Conservation (phyloP, 345 rosid species). For the Bruguiera parviflora region DNA sequence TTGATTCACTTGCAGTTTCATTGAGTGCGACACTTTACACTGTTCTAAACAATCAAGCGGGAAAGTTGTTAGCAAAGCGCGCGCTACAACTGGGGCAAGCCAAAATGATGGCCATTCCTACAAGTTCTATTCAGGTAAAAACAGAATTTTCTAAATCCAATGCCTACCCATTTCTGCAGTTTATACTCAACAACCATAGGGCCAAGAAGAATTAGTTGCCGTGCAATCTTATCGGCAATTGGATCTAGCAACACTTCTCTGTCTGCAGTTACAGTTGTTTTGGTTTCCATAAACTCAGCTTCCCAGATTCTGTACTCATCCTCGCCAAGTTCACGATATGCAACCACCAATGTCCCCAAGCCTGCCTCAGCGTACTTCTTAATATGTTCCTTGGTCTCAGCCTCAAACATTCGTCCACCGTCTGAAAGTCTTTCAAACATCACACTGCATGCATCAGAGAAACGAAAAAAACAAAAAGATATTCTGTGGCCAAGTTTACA, state of each 20-base stretch:
- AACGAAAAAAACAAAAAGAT: neutral
- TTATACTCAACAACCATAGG: slow-evolving; percentile 94
- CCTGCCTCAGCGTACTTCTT: slow-evolving; percentile 66
- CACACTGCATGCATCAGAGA: slow-evolving; percentile 45
- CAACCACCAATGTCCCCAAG: slow-evolving; percentile 63
- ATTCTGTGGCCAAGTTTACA: slow-evolving; percentile 12
- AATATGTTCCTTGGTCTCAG: slow-evolving; percentile 55
- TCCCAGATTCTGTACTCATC: slow-evolving; percentile 61
- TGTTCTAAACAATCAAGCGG: too few species aligned
- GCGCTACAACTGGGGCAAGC: too few species aligned
- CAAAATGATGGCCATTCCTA: too few species aligned
- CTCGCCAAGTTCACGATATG: slow-evolving; percentile 65
- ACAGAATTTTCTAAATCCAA: neutral
- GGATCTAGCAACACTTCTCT: slow-evolving; percentile 49
- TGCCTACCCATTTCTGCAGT: slow-evolving; percentile 75
- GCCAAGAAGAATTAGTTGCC: slow-evolving; percentile 73
- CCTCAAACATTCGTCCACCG: slow-evolving; percentile 43
- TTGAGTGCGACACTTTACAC: too few species aligned
- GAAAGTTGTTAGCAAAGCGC: too few species aligned
- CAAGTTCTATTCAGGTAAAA: too few species aligned
- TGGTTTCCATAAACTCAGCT: slow-evolving; percentile 53
- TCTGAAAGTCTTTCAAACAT: slow-evolving; percentile 69
- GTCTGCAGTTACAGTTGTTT: slow-evolving; percentile 47
- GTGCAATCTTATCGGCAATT: slow-evolving; percentile 63
- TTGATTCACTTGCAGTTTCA: too few species aligned